phyloP scores from a whole-genome alignment of 495 filamentous ascomycete species.

The Filosporella fistucella region DNA sequence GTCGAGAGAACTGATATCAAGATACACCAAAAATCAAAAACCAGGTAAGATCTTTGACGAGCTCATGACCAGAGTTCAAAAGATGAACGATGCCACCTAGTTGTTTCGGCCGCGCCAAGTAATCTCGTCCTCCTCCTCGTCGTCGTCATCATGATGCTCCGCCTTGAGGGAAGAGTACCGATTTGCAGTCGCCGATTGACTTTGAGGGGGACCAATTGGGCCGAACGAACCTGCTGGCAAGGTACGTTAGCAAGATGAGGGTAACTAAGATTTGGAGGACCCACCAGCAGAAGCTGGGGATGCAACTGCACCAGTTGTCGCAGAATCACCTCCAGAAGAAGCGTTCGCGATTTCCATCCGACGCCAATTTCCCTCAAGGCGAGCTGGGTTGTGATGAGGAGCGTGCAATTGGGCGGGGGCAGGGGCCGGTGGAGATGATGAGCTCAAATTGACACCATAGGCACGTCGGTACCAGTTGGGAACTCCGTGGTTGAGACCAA shows the following conservation, averaged over 20 bases:
- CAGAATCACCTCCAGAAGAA: neutral
- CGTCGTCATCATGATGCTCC: neutral
- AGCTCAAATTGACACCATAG: slow-evolving; percentile 2
- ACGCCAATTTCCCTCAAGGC: slow-evolving; percentile 7
- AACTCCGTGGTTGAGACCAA: slow-evolving; percentile 56
- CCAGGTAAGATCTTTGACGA: too few species aligned
- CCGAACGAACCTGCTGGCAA: neutral
- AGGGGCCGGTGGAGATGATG: neutral
- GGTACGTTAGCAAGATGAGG: neutral
- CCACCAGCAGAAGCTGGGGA: neutral
- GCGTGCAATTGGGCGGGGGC: neutral
- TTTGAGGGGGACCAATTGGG: slow-evolving; percentile 7
- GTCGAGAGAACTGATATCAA: too few species aligned
- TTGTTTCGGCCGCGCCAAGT: slow-evolving; percentile 2
- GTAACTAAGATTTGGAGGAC: neutral
- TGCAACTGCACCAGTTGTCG: neutral
- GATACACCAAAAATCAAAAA: too few species aligned
- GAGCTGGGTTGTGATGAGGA: neutral
- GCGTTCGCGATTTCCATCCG: neutral
- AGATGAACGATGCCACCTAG: too few species aligned
- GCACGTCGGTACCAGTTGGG: slow-evolving; percentile 44
- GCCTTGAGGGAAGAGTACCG: neutral
- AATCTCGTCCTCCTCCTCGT: slow-evolving; percentile 5
- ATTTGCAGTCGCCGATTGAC: neutral
- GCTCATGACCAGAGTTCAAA: too few species aligned